Evolutionary conservation across 2,329 filamentous ascomycete species (phyloP), one percentile per base, ranked within the genome.

Genomic region (Rosellinia necatrix): DNA sequence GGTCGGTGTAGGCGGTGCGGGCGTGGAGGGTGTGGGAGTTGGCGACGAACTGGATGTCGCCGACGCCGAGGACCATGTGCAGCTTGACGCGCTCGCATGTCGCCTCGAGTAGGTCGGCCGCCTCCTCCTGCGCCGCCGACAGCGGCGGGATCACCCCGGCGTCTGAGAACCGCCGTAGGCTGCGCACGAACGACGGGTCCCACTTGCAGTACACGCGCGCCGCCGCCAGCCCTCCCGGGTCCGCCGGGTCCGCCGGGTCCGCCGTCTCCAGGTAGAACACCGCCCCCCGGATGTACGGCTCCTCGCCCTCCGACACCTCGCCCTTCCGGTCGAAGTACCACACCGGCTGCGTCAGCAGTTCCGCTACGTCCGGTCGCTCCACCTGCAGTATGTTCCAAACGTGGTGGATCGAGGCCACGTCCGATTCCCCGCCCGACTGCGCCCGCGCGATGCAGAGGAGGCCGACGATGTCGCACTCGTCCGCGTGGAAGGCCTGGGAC

Each of bases 271-370:
- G 76, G 71, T 92, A 96, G 64, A 94, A 84, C 15, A 96, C 84
- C 10, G 83, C 81, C 27, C 87, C 85, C 38, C 81, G 79, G 65
- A 91, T 89, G 74, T 86, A 96, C 54, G 86, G 85, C 51, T 92
- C 84, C 72, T 96, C 81, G 10, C 90, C 91, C 12, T 79, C 75
- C 19, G 85, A 89, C 1, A 83, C 85, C 77, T 96, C 91, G 9
- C 91, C 91, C 77, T 96, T 96, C 51, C 91, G 87, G 74, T 96
- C 91, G 71, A 96, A 93, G 76, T 96, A 94, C 91, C 91, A 96
- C 61, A 91, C 84, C 0, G 91, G 91, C 70, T 87, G 76, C 1
- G 89, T 88, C 49, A 96, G 78, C 5, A 86, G 80, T 71, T 89
- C 84, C 0, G 90, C 87, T 1, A 96, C 87, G 66, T 93, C 91